These are phyloP conservation scores for Rosa rugosa DNA, from an alignment of 306 rosid species.

Conservation along the genomic window DNA sequence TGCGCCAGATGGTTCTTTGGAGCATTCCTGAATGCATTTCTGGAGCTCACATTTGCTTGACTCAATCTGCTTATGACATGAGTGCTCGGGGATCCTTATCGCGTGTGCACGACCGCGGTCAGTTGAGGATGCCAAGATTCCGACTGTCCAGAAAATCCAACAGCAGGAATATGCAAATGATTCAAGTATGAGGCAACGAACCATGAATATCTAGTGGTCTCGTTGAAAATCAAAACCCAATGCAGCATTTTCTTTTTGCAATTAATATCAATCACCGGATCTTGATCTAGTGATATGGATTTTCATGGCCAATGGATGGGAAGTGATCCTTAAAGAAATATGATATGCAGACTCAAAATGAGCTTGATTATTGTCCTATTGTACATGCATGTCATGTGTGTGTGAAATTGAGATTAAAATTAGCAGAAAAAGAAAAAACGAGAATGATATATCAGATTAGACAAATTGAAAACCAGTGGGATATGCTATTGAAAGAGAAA, in stretches of 20 bases:
- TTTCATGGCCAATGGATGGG: background rate
- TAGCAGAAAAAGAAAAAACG: background rate
- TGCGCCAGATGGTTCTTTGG: constrained; percentile 34
- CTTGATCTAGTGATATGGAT: background rate
- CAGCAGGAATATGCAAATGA: background rate
- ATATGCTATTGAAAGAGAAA: background rate
- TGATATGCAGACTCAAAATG: background rate
- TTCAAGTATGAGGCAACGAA: background rate
- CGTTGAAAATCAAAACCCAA: background rate
- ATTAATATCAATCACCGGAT: background rate
- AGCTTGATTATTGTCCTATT: background rate
- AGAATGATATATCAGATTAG: background rate
- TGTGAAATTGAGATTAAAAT: background rate
- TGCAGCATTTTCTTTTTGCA: background rate
- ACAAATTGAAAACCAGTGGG: background rate
- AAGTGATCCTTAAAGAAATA: background rate
- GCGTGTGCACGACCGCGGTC: constrained; percentile 22
- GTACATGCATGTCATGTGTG: background rate
- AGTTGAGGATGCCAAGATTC: constrained; percentile 19
- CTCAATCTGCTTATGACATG: constrained; percentile 37
- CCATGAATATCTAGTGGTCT: background rate
- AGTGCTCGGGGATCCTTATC: constrained; percentile 49
- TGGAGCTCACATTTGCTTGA: constrained; percentile 32
- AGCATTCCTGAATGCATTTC: constrained; percentile 45
- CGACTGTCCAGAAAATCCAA: constrained; percentile 16